These are phyloP conservation scores for Aspergillus cristatus DNA, from an alignment of 495 filamentous ascomycete species.

Conservation along the genomic window DNA sequence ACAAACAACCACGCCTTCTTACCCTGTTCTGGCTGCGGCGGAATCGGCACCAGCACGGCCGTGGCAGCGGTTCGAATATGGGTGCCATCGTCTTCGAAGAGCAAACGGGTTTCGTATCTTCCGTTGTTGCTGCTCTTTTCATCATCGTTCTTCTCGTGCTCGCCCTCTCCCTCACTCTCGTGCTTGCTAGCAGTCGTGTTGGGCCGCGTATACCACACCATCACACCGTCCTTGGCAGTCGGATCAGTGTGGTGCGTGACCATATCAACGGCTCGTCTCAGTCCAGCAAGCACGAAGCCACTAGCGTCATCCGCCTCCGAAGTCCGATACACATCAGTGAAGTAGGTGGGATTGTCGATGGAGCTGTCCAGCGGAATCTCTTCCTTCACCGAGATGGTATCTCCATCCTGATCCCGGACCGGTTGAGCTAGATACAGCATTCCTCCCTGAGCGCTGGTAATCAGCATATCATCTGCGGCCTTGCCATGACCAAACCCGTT, in stretches of 20 bases:
- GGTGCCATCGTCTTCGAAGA: slow-evolving; percentile 53
- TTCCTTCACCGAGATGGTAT: slow-evolving; percentile 32
- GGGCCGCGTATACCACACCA: slow-evolving; percentile 38
- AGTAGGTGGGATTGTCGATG: slow-evolving; percentile 53
- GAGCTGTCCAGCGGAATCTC: slow-evolving; percentile 30
- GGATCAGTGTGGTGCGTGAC: slow-evolving; percentile 22
- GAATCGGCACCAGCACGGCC: slow-evolving; percentile 44
- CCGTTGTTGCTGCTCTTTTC: slow-evolving; percentile 3
- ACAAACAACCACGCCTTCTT: slow-evolving; percentile 50
- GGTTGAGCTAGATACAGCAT: slow-evolving; percentile 21
- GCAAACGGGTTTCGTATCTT: slow-evolving; percentile 32
- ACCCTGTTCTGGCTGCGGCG: slow-evolving; percentile 26
- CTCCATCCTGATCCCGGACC: slow-evolving; percentile 2
- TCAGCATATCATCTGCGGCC: slow-evolving; percentile 36
- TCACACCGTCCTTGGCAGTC: slow-evolving; percentile 29
- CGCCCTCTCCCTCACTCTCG: no score
- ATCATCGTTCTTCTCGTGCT: background rate
- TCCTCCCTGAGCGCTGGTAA: slow-evolving; percentile 31
- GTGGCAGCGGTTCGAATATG: slow-evolving; percentile 42
- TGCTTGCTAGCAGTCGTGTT: background rate
- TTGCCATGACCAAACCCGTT: slow-evolving; percentile 51
- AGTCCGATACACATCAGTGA: slow-evolving; percentile 31
- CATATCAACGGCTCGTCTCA: slow-evolving; percentile 32
- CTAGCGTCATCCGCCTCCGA: slow-evolving; percentile 34
- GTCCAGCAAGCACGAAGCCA: slow-evolving; percentile 45